phyloP scores from a whole-genome alignment of 352 stramenopile species.

The Phytophthora kernoviae region DNA sequence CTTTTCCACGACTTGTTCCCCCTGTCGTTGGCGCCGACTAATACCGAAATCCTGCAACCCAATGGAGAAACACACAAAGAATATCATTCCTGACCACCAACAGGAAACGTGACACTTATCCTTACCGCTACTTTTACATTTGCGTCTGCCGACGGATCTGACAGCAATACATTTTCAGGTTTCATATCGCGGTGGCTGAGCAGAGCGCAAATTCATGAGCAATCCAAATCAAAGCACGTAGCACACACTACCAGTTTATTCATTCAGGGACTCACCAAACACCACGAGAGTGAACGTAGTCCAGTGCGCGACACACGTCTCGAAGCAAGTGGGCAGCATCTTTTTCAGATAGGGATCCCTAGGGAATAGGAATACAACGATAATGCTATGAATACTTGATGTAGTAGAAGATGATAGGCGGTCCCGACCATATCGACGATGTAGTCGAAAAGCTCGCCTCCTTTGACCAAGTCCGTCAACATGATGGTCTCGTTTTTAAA shows the following conservation, averaged over 20 bases:
- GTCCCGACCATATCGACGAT: conserved; percentile 66
- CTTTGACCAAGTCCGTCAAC: conserved; percentile 78
- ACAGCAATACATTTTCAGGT: conserved; percentile 77
- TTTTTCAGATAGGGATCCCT: conserved; percentile 36
- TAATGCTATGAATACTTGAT: too few relatives aligned
- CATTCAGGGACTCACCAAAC: conserved; percentile 50
- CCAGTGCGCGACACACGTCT: conserved; percentile 63
- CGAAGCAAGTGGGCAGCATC: conserved; percentile 70
- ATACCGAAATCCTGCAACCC: conserved; percentile 68
- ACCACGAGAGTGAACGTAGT: conserved; percentile 64
- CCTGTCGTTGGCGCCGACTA: conserved; percentile 44
- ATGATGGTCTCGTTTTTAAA: conserved; percentile 75
- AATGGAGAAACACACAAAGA: conserved; percentile 1
- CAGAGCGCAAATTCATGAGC: conserved; percentile 3
- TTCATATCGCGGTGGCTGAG: conserved; percentile 77
- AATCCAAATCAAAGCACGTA: too few relatives aligned
- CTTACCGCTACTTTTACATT: conserved; percentile 76
- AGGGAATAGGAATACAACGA: too few relatives aligned
- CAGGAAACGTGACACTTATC: neutral
- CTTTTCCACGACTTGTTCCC: conserved; percentile 57
- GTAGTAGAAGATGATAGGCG: neutral
- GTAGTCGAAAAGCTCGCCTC: conserved; percentile 82
- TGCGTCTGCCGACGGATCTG: conserved; percentile 51
- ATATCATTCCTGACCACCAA: too few relatives aligned
- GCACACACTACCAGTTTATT: conserved; percentile 1